Evolutionary conservation across 2,329 filamentous ascomycete genomes (phyloP), one percentile per base, ranked within the genome.

Genomic region (Cladosporium halotolerans): DNA sequence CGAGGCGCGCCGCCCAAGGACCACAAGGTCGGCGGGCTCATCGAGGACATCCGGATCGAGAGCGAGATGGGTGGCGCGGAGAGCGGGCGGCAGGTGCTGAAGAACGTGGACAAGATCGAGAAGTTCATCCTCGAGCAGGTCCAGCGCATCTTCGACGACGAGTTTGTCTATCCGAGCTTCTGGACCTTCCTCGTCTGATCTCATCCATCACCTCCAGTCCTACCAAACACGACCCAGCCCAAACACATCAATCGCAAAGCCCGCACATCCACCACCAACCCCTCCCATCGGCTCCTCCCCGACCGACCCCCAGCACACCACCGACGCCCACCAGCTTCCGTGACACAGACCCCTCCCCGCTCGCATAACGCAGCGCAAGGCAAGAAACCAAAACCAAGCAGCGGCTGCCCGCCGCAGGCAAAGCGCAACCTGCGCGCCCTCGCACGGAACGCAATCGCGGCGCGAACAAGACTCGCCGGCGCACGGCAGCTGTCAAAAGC

Each of bases 91-190:
- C 92, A 96, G 73, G 93, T 92, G 44, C 74, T 99, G 56, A 97
- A 96, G 78, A 99, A 99, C 69, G 92, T 99, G 46, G 92, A 93
- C 55, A 99, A 99, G 77, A 93, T 99, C 54, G 93, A 99, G 75
- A 87, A 89, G 64, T 99, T 99, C 69, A 89, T 99, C 53, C 78
- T 99, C 55, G 92, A 97, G 69, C 92, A 97, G 72, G 93, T 99
- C 57, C 84, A 92, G 67, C 82, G 90, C 66, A 97, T 99, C 63
- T 97, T 99, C 66, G 93, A 99, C 72, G 93, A 97, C 68, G 93
- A 99, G 70, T 93, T 97, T 73, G 91, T 97, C 57, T 97, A 95
- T 73, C 93, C 93, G 42, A 96, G 91, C 71, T 97, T 95, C 72
- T 97, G 92, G 91, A 97, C 92, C 1, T 96, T 97, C 70, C 74